Evolutionary conservation across 2,329 filamentous ascomycete species (phyloP).

Genomic region (Ophiostoma australiae): DNA sequence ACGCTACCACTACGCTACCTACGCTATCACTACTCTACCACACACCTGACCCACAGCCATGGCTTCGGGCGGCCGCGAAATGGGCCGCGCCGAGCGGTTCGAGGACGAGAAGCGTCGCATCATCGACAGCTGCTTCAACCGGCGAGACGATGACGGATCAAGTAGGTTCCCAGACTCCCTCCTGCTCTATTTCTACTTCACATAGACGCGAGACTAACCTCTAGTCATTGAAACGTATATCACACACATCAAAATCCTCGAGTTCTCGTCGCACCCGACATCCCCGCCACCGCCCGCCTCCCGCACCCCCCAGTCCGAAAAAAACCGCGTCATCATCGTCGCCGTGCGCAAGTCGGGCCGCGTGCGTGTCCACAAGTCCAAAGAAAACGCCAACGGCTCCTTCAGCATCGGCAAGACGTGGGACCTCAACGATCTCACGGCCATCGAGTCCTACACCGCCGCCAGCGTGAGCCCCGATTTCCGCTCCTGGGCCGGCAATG

Average conservation of each 20-base stretch:
- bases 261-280: constrained; percentile 79
- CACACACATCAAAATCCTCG: constrained; percentile 86
- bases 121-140: constrained; percentile 88
- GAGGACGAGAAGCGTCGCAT: constrained; percentile 96
- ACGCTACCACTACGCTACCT: not conserved
- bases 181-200: not conserved
- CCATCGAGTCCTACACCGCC: constrained; percentile 76
- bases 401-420: constrained; percentile 99
- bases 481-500: constrained; percentile 73
- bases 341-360: constrained; percentile 87
- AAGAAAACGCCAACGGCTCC: constrained; percentile 87
- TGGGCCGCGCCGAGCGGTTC: constrained; percentile 69
- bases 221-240: constrained; percentile 89
- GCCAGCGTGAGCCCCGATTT: constrained; percentile 52
- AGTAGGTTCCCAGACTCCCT: constrained; percentile 42
- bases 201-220: constrained; percentile 5
- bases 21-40: not conserved
- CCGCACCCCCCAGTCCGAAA: constrained; percentile 67
- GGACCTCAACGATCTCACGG: constrained; percentile 84
- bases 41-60: constrained; percentile 25
- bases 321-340: constrained; percentile 85
- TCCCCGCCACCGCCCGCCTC: constrained; percentile 76
- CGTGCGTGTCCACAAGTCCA: constrained; percentile 92
- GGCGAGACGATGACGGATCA: constrained; percentile 80
- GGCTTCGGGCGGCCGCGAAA: constrained; percentile 37